Percentiles rank a stretch among this genome's conserved stretches.
phyloP scores from a whole-genome alignment of 371 early-diverging fungal species.

The Apophysomyces ossiformis region DNA sequence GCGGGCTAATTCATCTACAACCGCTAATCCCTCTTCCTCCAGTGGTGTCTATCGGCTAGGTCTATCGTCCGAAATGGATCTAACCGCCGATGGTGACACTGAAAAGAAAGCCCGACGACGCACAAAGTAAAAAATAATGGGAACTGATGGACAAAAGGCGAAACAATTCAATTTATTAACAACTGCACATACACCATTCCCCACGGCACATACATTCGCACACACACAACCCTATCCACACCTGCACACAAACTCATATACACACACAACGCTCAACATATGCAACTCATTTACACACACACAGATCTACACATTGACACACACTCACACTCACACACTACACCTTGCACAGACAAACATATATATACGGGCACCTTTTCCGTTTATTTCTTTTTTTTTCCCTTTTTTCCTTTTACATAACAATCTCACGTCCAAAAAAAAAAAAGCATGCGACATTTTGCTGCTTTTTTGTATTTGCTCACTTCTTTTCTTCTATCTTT shows the following conservation, averaged over 20 bases:
- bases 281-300: slow-evolving; percentile 2
- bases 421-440: not conserved
- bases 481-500: not conserved
- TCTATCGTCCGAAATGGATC: slow-evolving; percentile 1
- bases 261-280: slow-evolving; percentile 12
- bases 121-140: not conserved
- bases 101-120: slow-evolving; percentile 11
- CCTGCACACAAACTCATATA: slow-evolving; percentile 14
- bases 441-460: not conserved
- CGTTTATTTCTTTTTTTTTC: not conserved
- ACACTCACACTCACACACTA: not conserved
- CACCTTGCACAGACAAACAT: not conserved
- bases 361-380: slow-evolving; percentile 4
- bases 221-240: slow-evolving; percentile 8
- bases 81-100: slow-evolving; percentile 14
- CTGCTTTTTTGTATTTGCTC: slow-evolving; percentile 6
- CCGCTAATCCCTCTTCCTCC: not conserved
- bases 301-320: slow-evolving; percentile 7
- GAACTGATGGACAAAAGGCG: slow-evolving; percentile 10
- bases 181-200: slow-evolving; percentile 12
- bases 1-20: slow-evolving; percentile 18
- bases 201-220: slow-evolving; percentile 9
- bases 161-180: slow-evolving; percentile 14
- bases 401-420: not conserved
- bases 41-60: slow-evolving; percentile 9